Conservation (phyloP, 257 asterid species). For the Jaltomata sinuosa region DNA sequence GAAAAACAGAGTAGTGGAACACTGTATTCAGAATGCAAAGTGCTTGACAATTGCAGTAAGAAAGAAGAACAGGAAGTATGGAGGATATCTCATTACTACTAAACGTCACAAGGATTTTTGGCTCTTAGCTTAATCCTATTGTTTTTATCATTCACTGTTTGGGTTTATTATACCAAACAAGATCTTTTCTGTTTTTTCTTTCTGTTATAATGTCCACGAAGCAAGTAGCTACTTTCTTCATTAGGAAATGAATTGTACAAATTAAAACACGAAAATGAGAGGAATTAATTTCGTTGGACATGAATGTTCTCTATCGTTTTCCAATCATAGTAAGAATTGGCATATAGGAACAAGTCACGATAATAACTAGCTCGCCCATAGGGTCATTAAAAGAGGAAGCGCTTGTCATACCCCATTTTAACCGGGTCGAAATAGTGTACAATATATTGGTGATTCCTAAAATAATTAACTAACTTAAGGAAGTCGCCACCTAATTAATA, state of each 20-base stretch:
- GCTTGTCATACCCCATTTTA: too few species aligned
- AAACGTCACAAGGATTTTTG: slow-evolving; percentile 91
- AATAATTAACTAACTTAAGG: too few species aligned
- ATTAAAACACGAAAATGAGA: not conserved
- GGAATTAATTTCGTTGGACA: not conserved
- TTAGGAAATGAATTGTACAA: slow-evolving; percentile 13
- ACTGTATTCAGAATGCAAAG: slow-evolving; percentile 68
- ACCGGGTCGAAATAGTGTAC: too few species aligned
- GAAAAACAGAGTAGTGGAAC: slow-evolving; percentile 40
- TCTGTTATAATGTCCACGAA: not conserved
- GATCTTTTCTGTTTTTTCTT: not conserved
- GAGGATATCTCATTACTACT: slow-evolving; percentile 88
- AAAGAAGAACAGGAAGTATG: slow-evolving; percentile 54
- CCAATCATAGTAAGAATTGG: too few species aligned
- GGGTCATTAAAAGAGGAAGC: too few species aligned
- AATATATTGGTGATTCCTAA: too few species aligned
- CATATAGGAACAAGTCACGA: too few species aligned
- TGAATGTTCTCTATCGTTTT: not conserved
- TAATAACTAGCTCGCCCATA: too few species aligned
- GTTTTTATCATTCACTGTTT: not conserved
- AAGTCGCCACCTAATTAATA: too few species aligned
- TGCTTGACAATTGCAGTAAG: slow-evolving; percentile 93
- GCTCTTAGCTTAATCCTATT: slow-evolving; percentile 62
- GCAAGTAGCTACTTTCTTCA: not conserved
- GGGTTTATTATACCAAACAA: not conserved